phyloP scores from a whole-genome alignment of 23 red algal genomes.

The Gracilaria vermiculophylla region DNA sequence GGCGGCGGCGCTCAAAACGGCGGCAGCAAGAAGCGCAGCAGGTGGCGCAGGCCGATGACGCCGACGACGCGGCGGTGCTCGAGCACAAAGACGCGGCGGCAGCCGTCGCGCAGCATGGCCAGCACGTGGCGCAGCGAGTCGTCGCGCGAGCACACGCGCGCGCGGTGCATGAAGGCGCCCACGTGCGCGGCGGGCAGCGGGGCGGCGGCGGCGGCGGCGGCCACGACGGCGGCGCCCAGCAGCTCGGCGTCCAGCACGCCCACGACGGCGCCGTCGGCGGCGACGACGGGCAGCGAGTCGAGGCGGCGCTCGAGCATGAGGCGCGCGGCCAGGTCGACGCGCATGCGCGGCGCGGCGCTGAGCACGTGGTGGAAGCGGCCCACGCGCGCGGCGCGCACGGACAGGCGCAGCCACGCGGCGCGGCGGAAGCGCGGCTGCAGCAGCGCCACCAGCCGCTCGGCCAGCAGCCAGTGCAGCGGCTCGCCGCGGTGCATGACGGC shows the following conservation, averaged over 20 bases:
- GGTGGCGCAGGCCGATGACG: constrained; percentile 4
- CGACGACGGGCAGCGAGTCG: constrained; percentile 2
- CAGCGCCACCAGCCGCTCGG: neutral
- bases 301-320: neutral
- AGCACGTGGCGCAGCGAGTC: neutral
- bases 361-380: neutral
- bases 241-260: constrained; percentile 22
- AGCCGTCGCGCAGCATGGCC: neutral
- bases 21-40: constrained; percentile 28
- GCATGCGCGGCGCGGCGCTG: neutral
- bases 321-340: neutral
- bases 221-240: neutral
- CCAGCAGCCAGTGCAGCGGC: constrained; percentile 4
- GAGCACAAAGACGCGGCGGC: neutral
- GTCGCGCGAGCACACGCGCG: neutral
- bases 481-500: neutral
- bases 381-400: neutral
- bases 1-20: too few relatives aligned
- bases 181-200: neutral
- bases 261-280: neutral
- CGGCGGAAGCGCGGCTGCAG: neutral
- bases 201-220: neutral
- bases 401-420: neutral
- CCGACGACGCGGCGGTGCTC: neutral
- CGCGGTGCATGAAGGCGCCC: neutral